Conservation (phyloP, 371 early-diverging fungal species). For the Syncephalastrum racemosum region DNA sequence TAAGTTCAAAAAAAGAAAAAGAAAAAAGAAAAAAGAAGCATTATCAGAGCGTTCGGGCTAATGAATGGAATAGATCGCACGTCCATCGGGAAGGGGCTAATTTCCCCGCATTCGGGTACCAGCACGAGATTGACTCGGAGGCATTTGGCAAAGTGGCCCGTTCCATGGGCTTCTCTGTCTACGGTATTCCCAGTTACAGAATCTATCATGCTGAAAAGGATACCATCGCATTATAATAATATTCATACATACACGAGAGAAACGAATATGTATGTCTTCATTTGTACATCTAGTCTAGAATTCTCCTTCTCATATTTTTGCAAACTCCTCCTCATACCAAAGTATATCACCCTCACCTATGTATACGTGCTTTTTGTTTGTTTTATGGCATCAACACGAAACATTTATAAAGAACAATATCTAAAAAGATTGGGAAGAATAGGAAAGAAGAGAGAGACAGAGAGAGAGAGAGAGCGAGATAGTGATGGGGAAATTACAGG, state of each 20-base stretch:
- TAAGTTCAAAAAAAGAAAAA: neutral
- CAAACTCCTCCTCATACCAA: no score
- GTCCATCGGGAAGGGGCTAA: slow-evolving; percentile 60
- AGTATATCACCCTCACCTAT: no score
- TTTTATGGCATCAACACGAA: slow-evolving; percentile 2
- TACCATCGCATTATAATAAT: neutral
- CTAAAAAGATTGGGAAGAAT: no score
- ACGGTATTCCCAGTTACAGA: slow-evolving; percentile 47
- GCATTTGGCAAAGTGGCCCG: slow-evolving; percentile 65
- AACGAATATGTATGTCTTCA: no score
- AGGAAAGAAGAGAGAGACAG: no score
- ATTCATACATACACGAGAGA: neutral
- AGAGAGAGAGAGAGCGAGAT: no score
- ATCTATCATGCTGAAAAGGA: slow-evolving; percentile 32
- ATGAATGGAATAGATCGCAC: slow-evolving; percentile 14
- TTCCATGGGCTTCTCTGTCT: slow-evolving; percentile 51
- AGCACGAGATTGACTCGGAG: slow-evolving; percentile 66
- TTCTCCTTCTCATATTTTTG: neutral
- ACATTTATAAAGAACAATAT: no score
- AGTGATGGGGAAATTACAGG: slow-evolving; percentile 52
- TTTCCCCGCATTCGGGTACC: slow-evolving; percentile 55
- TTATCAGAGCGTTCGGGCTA: no score
- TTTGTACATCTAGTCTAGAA: neutral
- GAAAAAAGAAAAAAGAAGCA: no score
- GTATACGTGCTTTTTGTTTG: neutral